Conservation (phyloP, 352 stramenopile genomes). For the Heterotrichella gracilis region DNA sequence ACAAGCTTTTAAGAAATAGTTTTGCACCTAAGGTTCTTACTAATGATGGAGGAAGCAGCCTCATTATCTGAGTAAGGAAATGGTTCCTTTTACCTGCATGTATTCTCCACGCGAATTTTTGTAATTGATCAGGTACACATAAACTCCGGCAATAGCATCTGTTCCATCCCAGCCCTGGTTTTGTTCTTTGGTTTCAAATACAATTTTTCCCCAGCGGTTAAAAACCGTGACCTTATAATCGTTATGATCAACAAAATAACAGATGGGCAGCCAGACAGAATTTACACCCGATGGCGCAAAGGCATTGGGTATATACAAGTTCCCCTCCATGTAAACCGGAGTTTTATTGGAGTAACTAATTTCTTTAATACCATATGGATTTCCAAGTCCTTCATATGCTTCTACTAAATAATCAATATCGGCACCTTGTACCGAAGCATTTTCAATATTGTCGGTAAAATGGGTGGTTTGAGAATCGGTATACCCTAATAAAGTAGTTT, state of each 20-base stretch:
- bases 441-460: neutral
- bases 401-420: neutral
- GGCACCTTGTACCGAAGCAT: neutral
- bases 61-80: too few relatives aligned
- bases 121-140: neutral
- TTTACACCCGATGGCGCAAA: neutral
- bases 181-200: neutral
- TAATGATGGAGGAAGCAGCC: too few relatives aligned
- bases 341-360: neutral
- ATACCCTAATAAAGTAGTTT: neutral
- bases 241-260: neutral
- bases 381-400: neutral
- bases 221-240: neutral
- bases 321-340: neutral
- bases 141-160: neutral
- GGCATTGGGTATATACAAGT: neutral
- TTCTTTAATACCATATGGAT: neutral
- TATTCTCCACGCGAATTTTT: neutral
- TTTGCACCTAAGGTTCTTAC: too few relatives aligned
- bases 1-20: too few relatives aligned
- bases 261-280: neutral
- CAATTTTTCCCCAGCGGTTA: neutral
- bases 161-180: neutral
- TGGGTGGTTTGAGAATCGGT: neutral
- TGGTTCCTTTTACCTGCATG: neutral